phyloP scores from a whole-genome alignment of 2,329 filamentous ascomycete species.

The Cytospora mali region DNA sequence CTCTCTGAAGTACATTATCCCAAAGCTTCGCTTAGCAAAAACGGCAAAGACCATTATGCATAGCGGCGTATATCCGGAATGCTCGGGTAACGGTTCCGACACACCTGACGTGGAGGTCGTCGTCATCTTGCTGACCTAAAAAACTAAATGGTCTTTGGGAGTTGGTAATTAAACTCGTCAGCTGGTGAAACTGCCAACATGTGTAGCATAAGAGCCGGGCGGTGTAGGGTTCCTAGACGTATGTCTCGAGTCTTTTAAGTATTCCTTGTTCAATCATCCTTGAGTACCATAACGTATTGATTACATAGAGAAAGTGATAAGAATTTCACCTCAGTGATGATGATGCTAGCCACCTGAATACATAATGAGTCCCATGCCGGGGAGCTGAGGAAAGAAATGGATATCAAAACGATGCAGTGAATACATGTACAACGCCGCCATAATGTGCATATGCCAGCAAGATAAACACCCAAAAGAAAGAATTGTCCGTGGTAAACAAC shows the following conservation, averaged over 20 bases:
- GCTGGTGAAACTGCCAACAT: neutral
- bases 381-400: conserved; percentile 19
- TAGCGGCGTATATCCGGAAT: neutral
- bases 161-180: neutral
- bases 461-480: conserved; percentile 13
- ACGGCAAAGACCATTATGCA: too few relatives aligned
- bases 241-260: neutral
- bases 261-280: neutral
- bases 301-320: conserved; percentile 17
- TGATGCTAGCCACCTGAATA: conserved; percentile 13
- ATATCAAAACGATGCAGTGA: conserved; percentile 27
- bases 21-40: too few relatives aligned
- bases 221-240: neutral
- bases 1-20: neutral
- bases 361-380: conserved; percentile 22
- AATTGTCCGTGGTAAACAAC: conserved; percentile 2
- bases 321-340: conserved; percentile 12
- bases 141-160: neutral
- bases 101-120: neutral
- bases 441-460: conserved; percentile 29
- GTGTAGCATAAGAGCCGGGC: neutral
- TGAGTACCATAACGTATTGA: conserved; percentile 5
- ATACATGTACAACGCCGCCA: conserved; percentile 20
- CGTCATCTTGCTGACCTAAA: neutral
- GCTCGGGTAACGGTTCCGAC: neutral